phyloP scores from a whole-genome alignment of 768 basidiomycete species.

The Jaapia argillacea region DNA sequence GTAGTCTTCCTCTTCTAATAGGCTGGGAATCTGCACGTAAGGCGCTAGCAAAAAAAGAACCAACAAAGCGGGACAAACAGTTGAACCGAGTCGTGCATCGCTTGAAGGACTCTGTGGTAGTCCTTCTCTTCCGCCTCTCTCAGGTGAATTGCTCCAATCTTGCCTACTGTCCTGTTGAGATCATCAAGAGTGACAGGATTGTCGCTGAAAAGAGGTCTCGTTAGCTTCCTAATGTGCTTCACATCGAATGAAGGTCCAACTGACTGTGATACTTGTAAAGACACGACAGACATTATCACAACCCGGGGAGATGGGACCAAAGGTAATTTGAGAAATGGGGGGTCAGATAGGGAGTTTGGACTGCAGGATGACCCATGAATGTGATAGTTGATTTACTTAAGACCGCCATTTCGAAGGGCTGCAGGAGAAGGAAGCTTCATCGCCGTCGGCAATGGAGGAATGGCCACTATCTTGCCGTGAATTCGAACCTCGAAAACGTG shows the following conservation, averaged over 20 bases:
- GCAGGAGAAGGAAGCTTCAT: too few species aligned
- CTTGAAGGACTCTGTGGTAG: background rate
- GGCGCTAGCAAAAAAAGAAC: background rate
- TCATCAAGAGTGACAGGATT: background rate
- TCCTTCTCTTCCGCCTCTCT: background rate
- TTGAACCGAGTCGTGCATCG: background rate
- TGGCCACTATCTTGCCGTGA: too few species aligned
- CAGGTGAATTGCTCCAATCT: background rate
- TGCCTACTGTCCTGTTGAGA: background rate
- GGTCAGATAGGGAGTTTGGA: background rate
- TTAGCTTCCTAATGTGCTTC: background rate
- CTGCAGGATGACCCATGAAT: too few species aligned
- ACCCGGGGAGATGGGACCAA: background rate
- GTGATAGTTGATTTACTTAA: too few species aligned
- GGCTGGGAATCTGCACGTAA: background rate
- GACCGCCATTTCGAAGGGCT: too few species aligned
- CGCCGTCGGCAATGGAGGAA: too few species aligned
- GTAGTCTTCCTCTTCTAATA: conserved; percentile 1
- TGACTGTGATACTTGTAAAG: background rate
- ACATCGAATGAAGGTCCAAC: background rate
- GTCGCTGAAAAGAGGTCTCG: background rate
- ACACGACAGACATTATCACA: background rate
- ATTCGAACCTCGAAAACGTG: too few species aligned
- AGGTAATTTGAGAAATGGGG: background rate
- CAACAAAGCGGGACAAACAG: background rate